These are phyloP conservation scores for Phellopilus nigrolimitatus DNA, from an alignment of 1,284 basidiomycete genomes.

Conservation along the genomic window DNA sequence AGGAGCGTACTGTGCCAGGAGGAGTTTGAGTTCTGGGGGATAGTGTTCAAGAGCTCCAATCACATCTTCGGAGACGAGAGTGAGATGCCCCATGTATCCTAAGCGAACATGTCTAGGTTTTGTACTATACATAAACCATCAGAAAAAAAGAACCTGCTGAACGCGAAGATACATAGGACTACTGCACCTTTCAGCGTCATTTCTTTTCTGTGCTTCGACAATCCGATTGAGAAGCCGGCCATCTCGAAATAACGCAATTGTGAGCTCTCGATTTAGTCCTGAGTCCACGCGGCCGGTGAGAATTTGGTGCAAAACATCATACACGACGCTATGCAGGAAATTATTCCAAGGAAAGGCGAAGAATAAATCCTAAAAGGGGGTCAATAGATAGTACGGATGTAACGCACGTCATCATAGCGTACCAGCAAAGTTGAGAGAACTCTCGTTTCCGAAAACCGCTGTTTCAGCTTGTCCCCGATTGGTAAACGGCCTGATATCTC, in stretches of 20 bases:
- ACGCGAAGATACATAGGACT: slow-evolving; percentile 10
- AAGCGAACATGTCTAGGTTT: slow-evolving; percentile 72
- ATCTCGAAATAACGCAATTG: slow-evolving; percentile 76
- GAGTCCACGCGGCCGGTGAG: slow-evolving; percentile 80
- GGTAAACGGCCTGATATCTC: slow-evolving; percentile 32
- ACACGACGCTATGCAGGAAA: slow-evolving; percentile 95
- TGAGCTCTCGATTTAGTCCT: slow-evolving; percentile 77
- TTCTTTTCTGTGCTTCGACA: slow-evolving; percentile 75
- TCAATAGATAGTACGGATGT: slow-evolving; percentile 10
- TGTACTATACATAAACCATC: slow-evolving; percentile 34
- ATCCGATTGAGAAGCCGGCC: slow-evolving; percentile 77
- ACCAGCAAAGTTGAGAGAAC: slow-evolving; percentile 76
- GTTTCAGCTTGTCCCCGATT: slow-evolving; percentile 77
- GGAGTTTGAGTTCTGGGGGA: slow-evolving; percentile 70
- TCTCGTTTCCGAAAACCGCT: slow-evolving; percentile 64
- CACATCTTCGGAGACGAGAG: slow-evolving; percentile 89
- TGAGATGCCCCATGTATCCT: slow-evolving; percentile 97
- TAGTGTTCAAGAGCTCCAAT: slow-evolving; percentile 82
- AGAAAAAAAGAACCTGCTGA: too few species aligned
- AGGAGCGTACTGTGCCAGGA: slow-evolving; percentile 63
- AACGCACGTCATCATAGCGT: slow-evolving; percentile 28
- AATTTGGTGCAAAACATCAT: slow-evolving; percentile 95
- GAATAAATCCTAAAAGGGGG: slow-evolving; percentile 70
- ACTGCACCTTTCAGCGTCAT: slow-evolving; percentile 69
- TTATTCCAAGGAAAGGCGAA: slow-evolving; percentile 98